Base-by-base conservation (phyloP, 2,329 filamentous ascomycete species). In the Arachnomyces sp. region DNA sequence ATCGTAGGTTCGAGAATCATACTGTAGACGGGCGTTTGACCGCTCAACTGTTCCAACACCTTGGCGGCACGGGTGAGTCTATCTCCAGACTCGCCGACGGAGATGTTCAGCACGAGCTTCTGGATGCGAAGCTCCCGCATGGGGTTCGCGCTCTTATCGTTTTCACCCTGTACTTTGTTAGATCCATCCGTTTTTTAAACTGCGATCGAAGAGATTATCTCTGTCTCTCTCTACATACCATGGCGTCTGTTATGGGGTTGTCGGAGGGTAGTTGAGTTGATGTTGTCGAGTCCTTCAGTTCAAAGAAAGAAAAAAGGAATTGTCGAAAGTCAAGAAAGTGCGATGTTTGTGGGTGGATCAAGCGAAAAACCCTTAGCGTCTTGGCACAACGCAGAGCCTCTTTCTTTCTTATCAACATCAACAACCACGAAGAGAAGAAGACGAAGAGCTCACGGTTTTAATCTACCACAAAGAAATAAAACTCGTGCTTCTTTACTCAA, bases 1-100 rank as follows among this genome's bases (percentile, higher is more conserved):
- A 9, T n/a, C 21, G 21, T 5, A 5, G 21, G 21, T 25, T 25
- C 21, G 21, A 31, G 48, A 75, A 50, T 38, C 60, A 55, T 80
- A 90, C 86, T 94, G 88, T 98, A 98, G 75, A 98, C 92, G 62
- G 92, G 92, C 61, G 92, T 96, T 80, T 98, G 92, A 89, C 92
- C 92, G 73, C 80, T 87, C 71, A 98, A 79, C 81, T 98, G 92
- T 80, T 98, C 92, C 62, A 98, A 81, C 81, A 98, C 92, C 83
- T 98, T 98, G 68, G 92, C 92, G 69, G 92, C 92, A 84, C 92
- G 86, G 63, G 92, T 98, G 69, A 98, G 84, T 83, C 92, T 94
- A 78, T 98, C 92, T 86, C 92, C 92, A 84, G 90, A 96, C 80
- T 98, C 92, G 76, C 92, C 92, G 64, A 98, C 92, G 61, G 86